Conservation (phyloP, 345 rosid species). For the Carallia pectinifolia region DNA sequence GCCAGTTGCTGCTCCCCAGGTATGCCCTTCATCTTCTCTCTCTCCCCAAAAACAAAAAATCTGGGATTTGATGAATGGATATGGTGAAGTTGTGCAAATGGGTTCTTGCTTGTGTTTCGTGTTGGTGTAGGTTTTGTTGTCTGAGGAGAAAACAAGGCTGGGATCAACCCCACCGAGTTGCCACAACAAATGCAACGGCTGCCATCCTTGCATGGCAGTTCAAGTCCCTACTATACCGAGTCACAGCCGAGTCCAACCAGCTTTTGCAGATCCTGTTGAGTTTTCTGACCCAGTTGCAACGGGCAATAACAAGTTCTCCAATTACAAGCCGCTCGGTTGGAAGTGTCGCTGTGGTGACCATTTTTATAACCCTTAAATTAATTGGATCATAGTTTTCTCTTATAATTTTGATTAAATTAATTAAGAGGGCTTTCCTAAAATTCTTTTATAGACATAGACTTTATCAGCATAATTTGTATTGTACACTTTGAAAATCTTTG, state of each 20-base stretch:
- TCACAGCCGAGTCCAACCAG: conserved; percentile 21
- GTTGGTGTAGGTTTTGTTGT: conserved; percentile 36
- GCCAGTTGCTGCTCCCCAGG: conserved; percentile 18
- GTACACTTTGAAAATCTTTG: background rate
- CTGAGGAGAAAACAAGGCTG: conserved; percentile 69
- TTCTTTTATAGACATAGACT: background rate
- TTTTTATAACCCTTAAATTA: conserved; percentile 63
- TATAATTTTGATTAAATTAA: background rate
- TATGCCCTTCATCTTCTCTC: conserved; percentile 2
- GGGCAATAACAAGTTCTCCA: conserved; percentile 55
- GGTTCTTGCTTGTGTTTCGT: background rate
- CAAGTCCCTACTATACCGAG: conserved; percentile 64
- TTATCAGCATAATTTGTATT: background rate
- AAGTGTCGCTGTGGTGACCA: conserved; percentile 73
- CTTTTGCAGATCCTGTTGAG: conserved; percentile 14
- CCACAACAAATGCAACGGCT: conserved; percentile 75
- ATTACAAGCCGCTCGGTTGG: conserved; percentile 95
- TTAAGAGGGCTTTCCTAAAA: background rate
- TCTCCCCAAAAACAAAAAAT: too few relatives aligned
- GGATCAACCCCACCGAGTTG: conserved; percentile 94
- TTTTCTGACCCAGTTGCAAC: conserved; percentile 33
- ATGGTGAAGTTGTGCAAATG: background rate
- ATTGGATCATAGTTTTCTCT: background rate
- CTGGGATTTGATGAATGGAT: background rate
- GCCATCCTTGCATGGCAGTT: conserved; percentile 90